phyloP scores from a whole-genome alignment of 441 rosid species.

The Adansonia rubrostipa region DNA sequence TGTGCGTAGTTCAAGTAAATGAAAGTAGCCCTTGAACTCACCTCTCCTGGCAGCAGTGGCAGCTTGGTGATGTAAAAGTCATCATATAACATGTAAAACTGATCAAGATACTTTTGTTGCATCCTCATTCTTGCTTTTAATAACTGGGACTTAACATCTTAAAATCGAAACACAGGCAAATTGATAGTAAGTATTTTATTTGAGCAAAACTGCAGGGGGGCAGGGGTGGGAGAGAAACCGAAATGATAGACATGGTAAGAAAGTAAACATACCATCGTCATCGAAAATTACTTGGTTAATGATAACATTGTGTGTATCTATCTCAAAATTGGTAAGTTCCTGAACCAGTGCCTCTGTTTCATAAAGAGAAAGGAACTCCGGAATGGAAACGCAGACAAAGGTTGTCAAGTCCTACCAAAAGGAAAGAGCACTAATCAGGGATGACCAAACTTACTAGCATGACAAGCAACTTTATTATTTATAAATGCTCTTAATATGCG shows the following conservation, averaged over 20 bases:
- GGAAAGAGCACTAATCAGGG: slow-evolving; percentile 16
- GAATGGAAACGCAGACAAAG: slow-evolving; percentile 94
- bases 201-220: slow-evolving; percentile 18
- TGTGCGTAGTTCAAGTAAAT: not conserved
- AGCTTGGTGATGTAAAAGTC: slow-evolving; percentile 95
- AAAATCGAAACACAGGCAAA: slow-evolving; percentile 23
- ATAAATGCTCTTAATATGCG: not conserved
- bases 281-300: slow-evolving; percentile 92
- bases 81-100: slow-evolving; percentile 95
- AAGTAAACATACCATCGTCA: slow-evolving; percentile 66
- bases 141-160: slow-evolving; percentile 86
- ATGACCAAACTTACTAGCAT: not conserved
- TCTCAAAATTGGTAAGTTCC: slow-evolving; percentile 98
- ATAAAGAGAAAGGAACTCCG: slow-evolving; percentile 96
- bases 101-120: slow-evolving; percentile 98
- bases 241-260: slow-evolving; percentile 9
- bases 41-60: slow-evolving; percentile 96
- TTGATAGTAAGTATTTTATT: slow-evolving; percentile 21
- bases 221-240: not conserved
- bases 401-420: slow-evolving; percentile 88
- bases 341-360: slow-evolving; percentile 99
- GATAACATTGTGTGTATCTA: slow-evolving; percentile 93
- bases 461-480: not conserved
- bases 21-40: slow-evolving; percentile 30
- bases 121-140: slow-evolving; percentile 92